Evolutionary conservation across 2,329 filamentous ascomycete species (phyloP).

Genomic region (Calonectria hawksworthii): DNA sequence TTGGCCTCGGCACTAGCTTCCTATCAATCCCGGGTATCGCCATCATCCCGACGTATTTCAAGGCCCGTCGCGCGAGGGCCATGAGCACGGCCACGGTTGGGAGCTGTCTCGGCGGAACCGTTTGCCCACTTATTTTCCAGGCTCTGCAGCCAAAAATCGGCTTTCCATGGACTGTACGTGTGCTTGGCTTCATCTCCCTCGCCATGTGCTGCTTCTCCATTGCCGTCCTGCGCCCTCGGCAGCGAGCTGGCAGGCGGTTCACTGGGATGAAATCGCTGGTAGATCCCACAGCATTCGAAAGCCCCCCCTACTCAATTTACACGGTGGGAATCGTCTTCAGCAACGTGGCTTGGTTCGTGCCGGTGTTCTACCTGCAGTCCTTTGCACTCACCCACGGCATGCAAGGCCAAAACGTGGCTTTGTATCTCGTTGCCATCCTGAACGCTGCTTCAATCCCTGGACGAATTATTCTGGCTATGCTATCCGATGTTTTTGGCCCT

Average conservation of each 20-base stretch:
- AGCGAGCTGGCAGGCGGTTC: conserved; percentile 4
- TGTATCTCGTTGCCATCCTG: conserved; percentile 64
- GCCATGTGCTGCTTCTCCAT: conserved; percentile 44
- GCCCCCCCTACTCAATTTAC: conserved; percentile 12
- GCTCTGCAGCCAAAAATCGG: conserved; percentile 49
- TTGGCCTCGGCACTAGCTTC: conserved; percentile 54
- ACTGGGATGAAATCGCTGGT: not conserved
- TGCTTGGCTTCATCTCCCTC: conserved; percentile 46
- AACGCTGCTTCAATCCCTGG: conserved; percentile 66
- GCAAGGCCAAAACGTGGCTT: not conserved
- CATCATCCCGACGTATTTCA: conserved; percentile 58
- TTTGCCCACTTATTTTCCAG: conserved; percentile 56
- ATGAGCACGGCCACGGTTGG: conserved; percentile 59
- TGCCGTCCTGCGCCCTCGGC: conserved; percentile 15
- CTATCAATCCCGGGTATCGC: conserved; percentile 53
- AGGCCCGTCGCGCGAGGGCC: conserved; percentile 41
- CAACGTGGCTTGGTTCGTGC: conserved; percentile 46
- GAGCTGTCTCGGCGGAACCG: conserved; percentile 54
- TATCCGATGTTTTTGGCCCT: conserved; percentile 58
- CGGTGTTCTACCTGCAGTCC: conserved; percentile 60
- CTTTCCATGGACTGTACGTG: conserved; percentile 21
- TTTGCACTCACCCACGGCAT: conserved; percentile 55
- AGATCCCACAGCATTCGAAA: conserved; percentile 18
- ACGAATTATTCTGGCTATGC: conserved; percentile 60
- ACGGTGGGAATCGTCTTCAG: conserved; percentile 21